Evolutionary conservation across 164 flowering plant genomes (phyloP).

Genomic region (Nymphaea thermarum): DNA sequence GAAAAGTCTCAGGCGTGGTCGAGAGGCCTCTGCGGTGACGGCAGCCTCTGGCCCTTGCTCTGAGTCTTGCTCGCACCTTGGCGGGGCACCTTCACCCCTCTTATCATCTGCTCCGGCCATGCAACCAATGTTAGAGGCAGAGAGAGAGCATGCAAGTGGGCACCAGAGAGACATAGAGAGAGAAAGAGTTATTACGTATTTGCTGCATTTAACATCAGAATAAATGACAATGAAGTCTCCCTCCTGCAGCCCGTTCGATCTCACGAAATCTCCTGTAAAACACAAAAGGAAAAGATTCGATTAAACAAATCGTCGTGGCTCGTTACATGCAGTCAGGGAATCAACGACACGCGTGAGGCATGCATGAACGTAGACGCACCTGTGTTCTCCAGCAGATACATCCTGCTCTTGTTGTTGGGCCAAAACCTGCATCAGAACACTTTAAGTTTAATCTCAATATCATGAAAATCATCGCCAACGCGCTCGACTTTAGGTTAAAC

Average conservation of each 20-base stretch:
- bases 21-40: not conserved
- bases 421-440: conserved; percentile 54
- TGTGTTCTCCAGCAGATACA: conserved; percentile 98
- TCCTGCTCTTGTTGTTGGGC: conserved; percentile 99
- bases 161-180: not conserved
- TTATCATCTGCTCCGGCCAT: conserved; percentile 43
- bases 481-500: not conserved
- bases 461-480: not conserved
- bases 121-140: not conserved
- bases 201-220: conserved; percentile 82
- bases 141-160: not conserved
- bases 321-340: not conserved
- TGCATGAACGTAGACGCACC: conserved; percentile 20
- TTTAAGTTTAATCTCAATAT: too few species aligned
- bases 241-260: conserved; percentile 88
- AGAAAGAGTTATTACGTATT: conserved; percentile 49
- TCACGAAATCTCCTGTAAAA: conserved; percentile 80
- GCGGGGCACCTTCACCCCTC: conserved; percentile 82
- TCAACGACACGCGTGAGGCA: not conserved
- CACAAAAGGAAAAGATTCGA: not conserved
- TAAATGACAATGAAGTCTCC: conserved; percentile 96
- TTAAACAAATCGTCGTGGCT: not conserved
- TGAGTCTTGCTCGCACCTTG: conserved; percentile 20
- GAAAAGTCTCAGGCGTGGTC: not conserved
- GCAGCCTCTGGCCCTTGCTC: not conserved